These are phyloP conservation scores for Actinomortierella wolfii DNA, from an alignment of 371 early-diverging fungal species.

Conservation along the genomic window DNA sequence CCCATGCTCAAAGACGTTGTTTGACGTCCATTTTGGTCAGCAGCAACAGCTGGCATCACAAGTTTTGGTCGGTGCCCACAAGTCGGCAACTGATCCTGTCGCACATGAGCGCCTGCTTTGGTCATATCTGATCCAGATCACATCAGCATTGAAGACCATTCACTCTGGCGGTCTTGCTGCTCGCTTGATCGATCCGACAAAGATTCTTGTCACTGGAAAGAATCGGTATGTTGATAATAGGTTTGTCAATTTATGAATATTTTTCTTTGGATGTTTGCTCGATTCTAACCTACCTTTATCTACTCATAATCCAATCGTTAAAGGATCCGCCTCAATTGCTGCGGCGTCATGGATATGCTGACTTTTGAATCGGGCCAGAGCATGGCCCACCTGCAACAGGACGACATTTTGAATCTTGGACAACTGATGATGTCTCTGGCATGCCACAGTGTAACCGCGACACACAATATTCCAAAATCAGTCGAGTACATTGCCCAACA, in stretches of 20 bases:
- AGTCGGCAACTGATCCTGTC: slow-evolving; percentile 45
- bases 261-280: not conserved
- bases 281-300: not conserved
- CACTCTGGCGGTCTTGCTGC: slow-evolving; percentile 83
- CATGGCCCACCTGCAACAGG: slow-evolving; percentile 73
- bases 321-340: slow-evolving; percentile 82
- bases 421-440: slow-evolving; percentile 82
- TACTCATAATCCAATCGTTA: no score
- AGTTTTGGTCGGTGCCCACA: slow-evolving; percentile 48
- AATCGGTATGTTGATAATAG: slow-evolving; percentile 61
- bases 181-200: slow-evolving; percentile 76
- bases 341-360: slow-evolving; percentile 86
- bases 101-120: slow-evolving; percentile 82
- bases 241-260: no score
- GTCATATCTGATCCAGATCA: slow-evolving; percentile 87
- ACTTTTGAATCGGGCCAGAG: slow-evolving; percentile 71
- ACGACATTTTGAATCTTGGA: slow-evolving; percentile 89
- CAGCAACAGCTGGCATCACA: slow-evolving; percentile 55
- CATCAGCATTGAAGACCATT: slow-evolving; percentile 82
- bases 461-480: slow-evolving; percentile 72
- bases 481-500: slow-evolving; percentile 75
- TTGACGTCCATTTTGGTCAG: slow-evolving; percentile 67
- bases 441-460: slow-evolving; percentile 73
- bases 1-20: slow-evolving; percentile 81
- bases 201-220: slow-evolving; percentile 82